Base-by-base conservation (phyloP, 2,329 filamentous ascomycete genomes). In the Hysterium pulicare region DNA sequence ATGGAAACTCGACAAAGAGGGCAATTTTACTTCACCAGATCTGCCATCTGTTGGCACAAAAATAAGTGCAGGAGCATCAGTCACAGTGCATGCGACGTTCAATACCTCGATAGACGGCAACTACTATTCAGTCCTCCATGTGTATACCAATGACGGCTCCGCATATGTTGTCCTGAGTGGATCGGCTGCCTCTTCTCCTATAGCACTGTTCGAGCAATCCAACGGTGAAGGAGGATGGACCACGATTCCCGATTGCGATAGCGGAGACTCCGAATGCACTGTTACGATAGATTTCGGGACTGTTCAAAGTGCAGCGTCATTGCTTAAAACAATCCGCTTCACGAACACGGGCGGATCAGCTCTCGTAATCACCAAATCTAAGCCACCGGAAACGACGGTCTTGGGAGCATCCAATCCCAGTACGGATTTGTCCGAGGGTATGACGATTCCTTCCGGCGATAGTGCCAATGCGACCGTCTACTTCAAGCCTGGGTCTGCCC, bases 281-380 rank as follows among this genome's bases (percentile, higher is more conserved):
- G 9, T 37, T 11, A 17, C 22, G 34, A 13, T 37, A 11, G 34
- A 37, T 23, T n/a, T 37, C 16, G 34, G 34, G 3, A 37, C 34
- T 23, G 17, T 19, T 4, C 3, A 11, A 5, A 21, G 34, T 9
- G 9, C 21, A 3, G 19, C 19, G 13, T 3, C 6, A 20, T 16
- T 17, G 9, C n/a, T 40, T 9, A 30, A 21, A 17, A 40, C 23
- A 15, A 33, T 40, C 15, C 37, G 37, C 17, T 33, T 40, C 19
- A 30, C 24, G 4, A 40, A 40, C 37, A 40, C 28, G 5, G 37
- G 37, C 10, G 37, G 37, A 30, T 40, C 37, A 3, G 20, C 19
- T 21, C 37, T 40, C 4, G 15, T 40, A 9, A 30, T 40, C 5
- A 40, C 37, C 3, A 40, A 40, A 40, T 40, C 37, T 10, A 40